Evolutionary conservation across 306 rosid genomes (phyloP).

Genomic region (Corylus avellana): DNA sequence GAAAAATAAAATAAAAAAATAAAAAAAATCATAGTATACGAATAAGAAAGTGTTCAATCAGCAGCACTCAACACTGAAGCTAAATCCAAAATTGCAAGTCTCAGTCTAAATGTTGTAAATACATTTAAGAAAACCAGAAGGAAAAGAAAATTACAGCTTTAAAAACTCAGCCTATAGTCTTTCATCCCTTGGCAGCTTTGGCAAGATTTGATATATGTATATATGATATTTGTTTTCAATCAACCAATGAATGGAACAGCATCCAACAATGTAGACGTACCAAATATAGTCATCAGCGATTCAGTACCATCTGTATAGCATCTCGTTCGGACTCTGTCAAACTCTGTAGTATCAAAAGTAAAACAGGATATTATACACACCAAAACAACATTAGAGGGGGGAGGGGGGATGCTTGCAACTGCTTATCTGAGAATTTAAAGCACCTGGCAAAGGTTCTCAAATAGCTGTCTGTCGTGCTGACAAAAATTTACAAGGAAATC

Average conservation of each 20-base stretch:
- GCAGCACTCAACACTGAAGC: not conserved
- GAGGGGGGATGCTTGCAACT: not conserved
- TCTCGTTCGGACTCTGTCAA: conserved; percentile 63
- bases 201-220: not conserved
- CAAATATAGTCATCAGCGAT: conserved; percentile 31
- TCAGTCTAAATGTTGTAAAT: not conserved
- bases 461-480: conserved; percentile 55
- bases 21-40: not conserved
- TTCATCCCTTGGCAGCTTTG: not conserved
- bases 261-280: conserved; percentile 1
- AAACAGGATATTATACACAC: not conserved
- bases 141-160: not conserved
- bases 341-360: conserved; percentile 52
- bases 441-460: conserved; percentile 74
- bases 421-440: conserved; percentile 3
- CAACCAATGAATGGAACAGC: not conserved
- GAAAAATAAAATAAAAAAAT: too few relatives aligned
- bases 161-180: not conserved
- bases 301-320: conserved; percentile 59
- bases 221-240: too few relatives aligned
- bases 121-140: not conserved
- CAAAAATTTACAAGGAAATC: conserved; percentile 68
- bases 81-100: conserved; percentile 6
- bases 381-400: not conserved
- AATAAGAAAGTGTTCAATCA: not conserved